Base-by-base conservation (phyloP, 2,329 filamentous ascomycete genomes). In the Mycosphaerella sp. region DNA sequence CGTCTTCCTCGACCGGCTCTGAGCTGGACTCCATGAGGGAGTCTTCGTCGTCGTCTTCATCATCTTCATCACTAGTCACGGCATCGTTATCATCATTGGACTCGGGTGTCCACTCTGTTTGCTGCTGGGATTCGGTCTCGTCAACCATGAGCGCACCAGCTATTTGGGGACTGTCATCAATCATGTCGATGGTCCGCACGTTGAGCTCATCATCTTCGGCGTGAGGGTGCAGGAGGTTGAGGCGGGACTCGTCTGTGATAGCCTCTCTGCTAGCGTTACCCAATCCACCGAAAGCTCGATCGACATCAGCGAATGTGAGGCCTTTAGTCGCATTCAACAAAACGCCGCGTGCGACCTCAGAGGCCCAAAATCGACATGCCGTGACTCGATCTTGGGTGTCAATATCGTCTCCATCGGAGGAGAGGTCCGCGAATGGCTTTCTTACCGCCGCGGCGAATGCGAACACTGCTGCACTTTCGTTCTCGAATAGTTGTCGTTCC, bases 251-350 rank as follows among this genome's bases (percentile, higher is more conserved):
- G 14, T 53, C 56, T n/a, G 46, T 34, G 7, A 43, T 50, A n/a
- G 57, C 25, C 40, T 59, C 59, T 30, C 47, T 36, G 3, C 56
- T 56, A 1, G 69, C 66, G 10, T 73, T 70, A 5, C 76, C 75
- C n/a, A 78, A 64, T 0, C 81, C 82, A 28, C 81, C 81, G 66
- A 83, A 85, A 3, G 80, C 79, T 28, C 74, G 73, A 60, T 82
- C 80, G 16, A 82, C 76, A 55, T 76, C 76, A 13, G 72, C 69
- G 64, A 78, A 83, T 37, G 77, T 77, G 41, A 85, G 70, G 2
- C 73, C 75, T 54, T 75, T 75, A 0, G 73, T 75, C 16, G 76
- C 76, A 58, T 78, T 78, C 89, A 81, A 74, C 41, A 86, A 62
- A 1, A 85, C 59, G 0, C 80, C 79, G 49, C 81, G 72, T 1